Base-by-base conservation (phyloP, 1,284 basidiomycete species). In the Puccinia hordei region DNA sequence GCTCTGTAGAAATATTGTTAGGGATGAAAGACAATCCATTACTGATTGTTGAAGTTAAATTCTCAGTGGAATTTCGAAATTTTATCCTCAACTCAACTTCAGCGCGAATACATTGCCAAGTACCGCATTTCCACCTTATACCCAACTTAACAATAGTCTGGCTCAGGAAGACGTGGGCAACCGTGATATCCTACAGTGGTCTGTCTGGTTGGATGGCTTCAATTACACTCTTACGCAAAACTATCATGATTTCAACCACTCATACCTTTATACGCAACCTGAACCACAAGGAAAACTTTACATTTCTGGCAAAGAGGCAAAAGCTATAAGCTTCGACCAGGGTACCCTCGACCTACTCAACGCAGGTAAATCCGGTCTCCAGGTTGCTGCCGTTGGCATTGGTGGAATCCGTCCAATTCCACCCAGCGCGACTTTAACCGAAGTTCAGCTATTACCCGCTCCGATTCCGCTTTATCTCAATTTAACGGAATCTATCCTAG, bases 171-270 rank as follows among this genome's bases (percentile, higher is more conserved):
- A 44, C 19, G 53, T 61, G 33, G 24, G 35, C 4, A 74, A 57
- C 53, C 72, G 53, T 24, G 41, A 57, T 35, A 74, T 74, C 44
- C 24, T 74, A n/a, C 51, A 74, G 61, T 61, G 51, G 51, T 55
- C 72, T 38, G 72, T 61, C 13, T 74, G 72, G 72, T 38, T 74
- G 57, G 72, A 74, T 46, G 72, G 72, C 5, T 57, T 74, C 35
- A 59, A 57, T 41, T 74, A 74, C 53, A 61, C 57, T 22, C 72
- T 46, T 3, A 17, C 72, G 3, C 33, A 57, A 55, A 41, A 74
- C n/a, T 74, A 74, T 41, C 69, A 30, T 4, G 69, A 72, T 22
- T 72, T 72, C 69, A 72, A 72, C 30, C 51, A 72, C 51, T 72
- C 69, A 19, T 12, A 72, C 12, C 69, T 72, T 24, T 51, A 72